Percentiles rank a stretch among this genome's conserved stretches.
Conservation (phyloP, 257 asterid genomes). For the Solanum commersonii region DNA sequence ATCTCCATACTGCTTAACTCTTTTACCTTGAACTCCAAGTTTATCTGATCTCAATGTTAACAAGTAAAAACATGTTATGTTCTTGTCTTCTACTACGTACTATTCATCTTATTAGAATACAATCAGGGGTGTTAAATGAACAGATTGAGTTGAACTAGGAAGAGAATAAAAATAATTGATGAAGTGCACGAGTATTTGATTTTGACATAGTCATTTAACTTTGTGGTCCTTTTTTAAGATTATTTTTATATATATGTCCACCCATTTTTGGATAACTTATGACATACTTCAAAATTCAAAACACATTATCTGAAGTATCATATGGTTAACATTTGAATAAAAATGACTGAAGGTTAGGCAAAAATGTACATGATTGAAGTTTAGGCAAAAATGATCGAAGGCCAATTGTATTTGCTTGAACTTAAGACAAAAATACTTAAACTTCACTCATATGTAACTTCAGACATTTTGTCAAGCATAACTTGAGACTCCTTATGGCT, state of each 20-base stretch:
- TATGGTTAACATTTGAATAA: not conserved
- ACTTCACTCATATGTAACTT: not conserved
- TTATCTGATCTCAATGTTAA: conserved; percentile 30
- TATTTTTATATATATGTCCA: not conserved
- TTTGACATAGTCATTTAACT: not conserved
- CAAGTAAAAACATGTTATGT: not conserved
- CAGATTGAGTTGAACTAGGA: not conserved
- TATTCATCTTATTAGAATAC: not conserved
- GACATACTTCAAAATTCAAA: not conserved
- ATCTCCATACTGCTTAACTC: conserved; percentile 45
- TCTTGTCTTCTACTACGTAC: not conserved
- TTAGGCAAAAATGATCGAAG: not conserved
- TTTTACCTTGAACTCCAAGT: conserved; percentile 73
- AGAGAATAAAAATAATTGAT: not conserved
- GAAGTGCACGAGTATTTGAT: not conserved
- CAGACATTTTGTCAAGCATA: not conserved
- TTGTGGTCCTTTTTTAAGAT: not conserved
- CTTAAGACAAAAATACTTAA: not conserved
- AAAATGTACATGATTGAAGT: too few relatives aligned
- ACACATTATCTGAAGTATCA: not conserved
- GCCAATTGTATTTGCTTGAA: not conserved
- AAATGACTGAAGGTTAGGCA: not conserved
- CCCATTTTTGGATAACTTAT: not conserved
- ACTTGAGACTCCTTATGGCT: not conserved
- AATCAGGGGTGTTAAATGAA: not conserved